These are phyloP conservation scores for Penicillium sp. DNA, from an alignment of 2,329 filamentous ascomycete genomes.

Conservation along the genomic window DNA sequence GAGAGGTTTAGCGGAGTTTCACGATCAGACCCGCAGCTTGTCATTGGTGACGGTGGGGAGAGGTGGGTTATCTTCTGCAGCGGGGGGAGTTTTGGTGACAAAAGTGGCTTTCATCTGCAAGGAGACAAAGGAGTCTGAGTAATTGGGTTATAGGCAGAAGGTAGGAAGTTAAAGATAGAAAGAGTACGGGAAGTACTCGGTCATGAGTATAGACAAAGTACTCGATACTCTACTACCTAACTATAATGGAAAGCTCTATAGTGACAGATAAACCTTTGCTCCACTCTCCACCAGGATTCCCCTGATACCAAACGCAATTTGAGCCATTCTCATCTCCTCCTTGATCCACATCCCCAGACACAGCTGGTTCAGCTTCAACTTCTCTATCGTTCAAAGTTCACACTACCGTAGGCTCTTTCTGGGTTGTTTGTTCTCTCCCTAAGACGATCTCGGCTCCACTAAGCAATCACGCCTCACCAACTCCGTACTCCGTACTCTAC, in stretches of 20 bases:
- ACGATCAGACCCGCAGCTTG: conserved; percentile 15
- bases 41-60: conserved; percentile 1
- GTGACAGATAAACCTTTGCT: background rate
- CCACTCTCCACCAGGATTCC: background rate
- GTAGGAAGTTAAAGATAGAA: background rate
- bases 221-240: too few species aligned
- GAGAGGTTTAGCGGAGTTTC: conserved; percentile 20
- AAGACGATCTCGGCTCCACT: background rate
- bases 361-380: background rate
- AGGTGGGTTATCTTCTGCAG: background rate
- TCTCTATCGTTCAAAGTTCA: background rate
- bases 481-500: background rate
- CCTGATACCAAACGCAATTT: background rate
- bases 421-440: background rate
- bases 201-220: too few species aligned
- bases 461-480: background rate
- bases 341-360: conserved; percentile 4
- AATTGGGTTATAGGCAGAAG: too few species aligned
- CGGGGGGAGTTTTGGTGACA: background rate
- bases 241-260: background rate
- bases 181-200: too few species aligned
- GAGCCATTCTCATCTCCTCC: background rate
- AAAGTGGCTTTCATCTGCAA: background rate
- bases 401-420: background rate
- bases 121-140: background rate